Conservation (phyloP, 1,284 basidiomycete species). For the Malassezia pachydermatis region DNA sequence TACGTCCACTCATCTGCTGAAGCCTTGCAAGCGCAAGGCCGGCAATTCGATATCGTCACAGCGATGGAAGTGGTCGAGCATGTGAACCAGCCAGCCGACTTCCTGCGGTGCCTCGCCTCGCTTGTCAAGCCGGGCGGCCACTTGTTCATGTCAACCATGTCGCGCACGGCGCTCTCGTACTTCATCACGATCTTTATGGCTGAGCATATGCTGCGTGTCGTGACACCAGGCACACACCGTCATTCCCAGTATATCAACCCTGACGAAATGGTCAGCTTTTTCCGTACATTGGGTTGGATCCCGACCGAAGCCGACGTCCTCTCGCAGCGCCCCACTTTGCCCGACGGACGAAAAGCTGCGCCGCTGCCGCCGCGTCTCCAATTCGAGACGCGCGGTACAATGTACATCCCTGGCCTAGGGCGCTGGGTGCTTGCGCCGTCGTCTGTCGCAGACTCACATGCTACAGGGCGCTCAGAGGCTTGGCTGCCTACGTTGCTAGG, state of each 20-base stretch:
- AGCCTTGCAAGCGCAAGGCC: slow-evolving; percentile 51
- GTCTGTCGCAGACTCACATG: slow-evolving; percentile 15
- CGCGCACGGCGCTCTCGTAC: slow-evolving; percentile 80
- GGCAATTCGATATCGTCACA: slow-evolving; percentile 77
- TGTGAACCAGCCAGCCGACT: slow-evolving; percentile 78
- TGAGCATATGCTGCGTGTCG: slow-evolving; percentile 67
- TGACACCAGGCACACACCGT: slow-evolving; percentile 81
- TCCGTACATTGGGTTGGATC: slow-evolving; percentile 55
- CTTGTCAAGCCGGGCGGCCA: slow-evolving; percentile 71
- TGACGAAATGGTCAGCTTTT: slow-evolving; percentile 73
- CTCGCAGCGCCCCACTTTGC: neutral
- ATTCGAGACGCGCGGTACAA: slow-evolving; percentile 35
- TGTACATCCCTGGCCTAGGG: slow-evolving; percentile 32
- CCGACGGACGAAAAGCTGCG: neutral
- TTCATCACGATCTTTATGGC: slow-evolving; percentile 82
- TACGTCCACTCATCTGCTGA: slow-evolving; percentile 78
- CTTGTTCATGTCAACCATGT: slow-evolving; percentile 89
- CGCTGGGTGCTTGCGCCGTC: slow-evolving; percentile 27
- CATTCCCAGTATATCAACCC: slow-evolving; percentile 84
- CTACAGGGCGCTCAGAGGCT: neutral
- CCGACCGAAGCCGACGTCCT: neutral
- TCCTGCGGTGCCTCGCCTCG: slow-evolving; percentile 50
- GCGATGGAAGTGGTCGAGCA: slow-evolving; percentile 98
- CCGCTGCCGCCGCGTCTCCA: slow-evolving; percentile 27
- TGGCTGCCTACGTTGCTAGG: slow-evolving; percentile 10